Percentiles rank a stretch among this genome's conserved stretches.
Conservation (phyloP, 2,329 filamentous ascomycete genomes). For the Drechslera avenae region DNA sequence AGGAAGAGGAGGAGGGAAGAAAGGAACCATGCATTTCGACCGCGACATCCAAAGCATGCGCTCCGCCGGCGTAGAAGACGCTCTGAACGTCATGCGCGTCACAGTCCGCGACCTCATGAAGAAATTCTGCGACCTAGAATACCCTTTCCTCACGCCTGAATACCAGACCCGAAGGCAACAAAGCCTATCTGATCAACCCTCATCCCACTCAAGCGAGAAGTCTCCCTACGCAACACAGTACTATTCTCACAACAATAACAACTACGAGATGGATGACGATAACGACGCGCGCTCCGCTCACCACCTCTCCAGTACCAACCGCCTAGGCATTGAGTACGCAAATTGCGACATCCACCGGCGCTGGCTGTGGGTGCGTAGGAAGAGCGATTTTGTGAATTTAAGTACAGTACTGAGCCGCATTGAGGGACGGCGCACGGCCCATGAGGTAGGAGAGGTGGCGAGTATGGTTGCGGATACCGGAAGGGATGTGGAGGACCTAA, state of each 20-base stretch:
- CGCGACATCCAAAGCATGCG: slow-evolving; percentile 31
- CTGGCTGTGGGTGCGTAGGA: slow-evolving; percentile 47
- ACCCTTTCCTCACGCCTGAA: slow-evolving; percentile 47
- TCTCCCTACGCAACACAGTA: neutral
- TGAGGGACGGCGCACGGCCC: slow-evolving; percentile 47
- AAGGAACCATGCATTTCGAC: slow-evolving; percentile 22
- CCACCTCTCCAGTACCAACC: slow-evolving; percentile 29
- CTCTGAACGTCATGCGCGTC: slow-evolving; percentile 45
- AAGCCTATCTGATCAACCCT: too few relatives aligned
- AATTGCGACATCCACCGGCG: slow-evolving; percentile 43
- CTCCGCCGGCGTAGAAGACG: slow-evolving; percentile 38
- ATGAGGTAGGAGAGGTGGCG: slow-evolving; percentile 34
- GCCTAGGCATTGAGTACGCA: slow-evolving; percentile 39
- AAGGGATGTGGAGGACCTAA: too few relatives aligned
- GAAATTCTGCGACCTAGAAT: slow-evolving; percentile 46
- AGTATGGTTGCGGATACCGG: too few relatives aligned
- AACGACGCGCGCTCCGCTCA: slow-evolving; percentile 22
- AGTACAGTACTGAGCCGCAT: slow-evolving; percentile 44
- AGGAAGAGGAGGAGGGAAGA: slow-evolving; percentile 9
- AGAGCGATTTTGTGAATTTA: slow-evolving; percentile 44
- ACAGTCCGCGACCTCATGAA: slow-evolving; percentile 45
- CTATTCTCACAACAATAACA: slow-evolving; percentile 1
- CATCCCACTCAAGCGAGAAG: too few relatives aligned
- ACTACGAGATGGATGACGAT: slow-evolving; percentile 16
- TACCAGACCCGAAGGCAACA: slow-evolving; percentile 17